phyloP scores from a whole-genome alignment of 164 flowering plant species.

The Liriodendron chinense region DNA sequence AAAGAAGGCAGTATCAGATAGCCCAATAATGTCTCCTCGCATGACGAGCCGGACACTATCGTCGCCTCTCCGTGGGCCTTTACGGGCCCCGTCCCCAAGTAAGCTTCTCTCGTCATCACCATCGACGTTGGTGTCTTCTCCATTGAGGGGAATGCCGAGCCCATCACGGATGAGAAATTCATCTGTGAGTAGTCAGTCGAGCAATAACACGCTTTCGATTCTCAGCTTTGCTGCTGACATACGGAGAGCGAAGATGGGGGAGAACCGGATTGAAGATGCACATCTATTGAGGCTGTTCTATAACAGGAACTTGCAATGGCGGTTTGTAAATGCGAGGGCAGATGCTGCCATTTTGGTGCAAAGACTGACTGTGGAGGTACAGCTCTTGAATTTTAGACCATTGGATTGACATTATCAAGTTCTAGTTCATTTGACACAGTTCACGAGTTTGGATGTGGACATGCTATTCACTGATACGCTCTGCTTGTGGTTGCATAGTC shows the following conservation, averaged over 20 bases:
- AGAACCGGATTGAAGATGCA: slow-evolving; percentile 56
- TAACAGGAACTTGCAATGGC: slow-evolving; percentile 82
- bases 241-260: slow-evolving; percentile 68
- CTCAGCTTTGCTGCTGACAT: slow-evolving; percentile 57
- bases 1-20: slow-evolving; percentile 51
- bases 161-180: slow-evolving; percentile 54
- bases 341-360: slow-evolving; percentile 53
- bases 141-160: slow-evolving; percentile 55
- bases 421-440: not conserved
- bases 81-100: slow-evolving; percentile 66
- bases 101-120: slow-evolving; percentile 28
- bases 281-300: slow-evolving; percentile 63
- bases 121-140: slow-evolving; percentile 24
- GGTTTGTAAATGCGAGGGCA: slow-evolving; percentile 74
- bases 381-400: slow-evolving; percentile 5
- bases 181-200: slow-evolving; percentile 23
- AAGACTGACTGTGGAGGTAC: slow-evolving; percentile 68
- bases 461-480: not conserved
- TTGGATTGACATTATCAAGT: not conserved
- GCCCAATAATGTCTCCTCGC: slow-evolving; percentile 44
- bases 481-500: not conserved
- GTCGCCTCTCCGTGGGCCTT: slow-evolving; percentile 55
- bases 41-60: slow-evolving; percentile 34
- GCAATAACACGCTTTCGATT: slow-evolving; percentile 42
- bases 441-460: not conserved